Evolutionary conservation across 1,284 basidiomycete species (phyloP), one percentile per base, ranked within the genome.

Genomic region (Trichosporon sp.): DNA sequence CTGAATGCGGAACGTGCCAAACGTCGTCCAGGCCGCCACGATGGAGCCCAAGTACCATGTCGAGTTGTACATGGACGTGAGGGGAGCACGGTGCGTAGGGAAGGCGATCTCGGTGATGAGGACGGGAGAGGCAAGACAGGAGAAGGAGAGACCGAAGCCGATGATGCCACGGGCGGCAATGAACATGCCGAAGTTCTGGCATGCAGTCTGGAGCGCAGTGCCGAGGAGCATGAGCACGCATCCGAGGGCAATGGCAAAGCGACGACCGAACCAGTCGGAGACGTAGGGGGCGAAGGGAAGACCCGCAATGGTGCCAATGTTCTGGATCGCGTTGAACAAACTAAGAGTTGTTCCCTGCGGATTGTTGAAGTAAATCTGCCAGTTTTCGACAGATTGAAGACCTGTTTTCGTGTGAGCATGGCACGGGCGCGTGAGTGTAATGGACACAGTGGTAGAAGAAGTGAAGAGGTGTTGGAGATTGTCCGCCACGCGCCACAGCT

Each of bases 41-140:
- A 72, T 72, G 0, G 65, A 62, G 35, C 71, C 71, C 13, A 72
- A 62, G 69, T 70, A 74, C 74, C 74, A 75, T 6, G 53, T 67
- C 13, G 73, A 65, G 74, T 76, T 75, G 73, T 73, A 75, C 18
- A 70, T 65, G 34, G 68, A 64, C 9, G 74, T 74, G 23, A 73
- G 65, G 4, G 87, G 87, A 1, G 88, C 90, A 70, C 92, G 90
- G 80, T 93, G 89, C 0, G 87, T 84, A 3, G 91, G 92, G 80
- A 92, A 92, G 0, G 91, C 86, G 27, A 92, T 83, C 78, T 93
- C 92, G 44, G 90, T 89, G 68, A 92, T 88, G 81, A 92, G 83
- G 85, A 91, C 86, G 12, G 90, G 90, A 3, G 90, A 89, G 47
- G 90, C 87, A 32, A 72, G 65, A 85, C 90, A 62, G 35, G 75